Evolutionary conservation across 169 alveolate species (phyloP), one percentile per base, ranked within the genome.

Genomic region (Plasmodium berghei): DNA sequence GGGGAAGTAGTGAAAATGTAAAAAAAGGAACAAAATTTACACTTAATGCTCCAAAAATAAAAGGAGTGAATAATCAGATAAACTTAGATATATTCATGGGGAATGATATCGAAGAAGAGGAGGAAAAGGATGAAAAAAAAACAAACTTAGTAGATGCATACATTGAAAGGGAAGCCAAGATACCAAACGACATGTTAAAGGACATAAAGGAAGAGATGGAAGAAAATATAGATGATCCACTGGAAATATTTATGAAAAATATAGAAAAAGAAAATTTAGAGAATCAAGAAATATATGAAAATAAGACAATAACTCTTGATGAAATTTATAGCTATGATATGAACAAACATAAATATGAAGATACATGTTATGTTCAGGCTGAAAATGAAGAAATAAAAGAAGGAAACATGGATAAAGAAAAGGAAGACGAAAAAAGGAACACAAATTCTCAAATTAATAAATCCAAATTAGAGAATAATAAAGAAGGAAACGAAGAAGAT

Each of bases 191-290:
- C 5, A 3, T 10, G 14, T n/a, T n/a, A 9, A 18, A 22, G 0
- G 64, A 56, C 8, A 20, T 12, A 16, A n/a, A 56, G 22, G 66
- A 14, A 3, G 34, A 12, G 52, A 54, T 1, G 34, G 55, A 34
- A 18, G 52, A 26, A 28, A 69, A 75, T 18, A 77, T 49, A 10
- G 89, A 63, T 18, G 89, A 75, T 22, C 28, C 89, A 18, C 16
- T 75, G 45, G 89, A 75, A 28, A 16, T 63, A 42, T 75, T 62
- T 69, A 75, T 75, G 89, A 49, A 69, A 62, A 48, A 75, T 20
- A 24, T 75, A 69, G 89, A 75, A 22, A 22, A 10, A n/a, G 66
- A 75, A 54, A 22, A 28, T 9, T 18, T 16, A 2, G 87, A 48
- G 10, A 56, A 34, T 34, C 75, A 63, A 20, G 45, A 63, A 42